A percentile compares a stretch with the other conserved stretches of the same genome.
Conservation (phyloP, 2,329 filamentous ascomycete genomes). For the Fusarium protoensiforme region DNA sequence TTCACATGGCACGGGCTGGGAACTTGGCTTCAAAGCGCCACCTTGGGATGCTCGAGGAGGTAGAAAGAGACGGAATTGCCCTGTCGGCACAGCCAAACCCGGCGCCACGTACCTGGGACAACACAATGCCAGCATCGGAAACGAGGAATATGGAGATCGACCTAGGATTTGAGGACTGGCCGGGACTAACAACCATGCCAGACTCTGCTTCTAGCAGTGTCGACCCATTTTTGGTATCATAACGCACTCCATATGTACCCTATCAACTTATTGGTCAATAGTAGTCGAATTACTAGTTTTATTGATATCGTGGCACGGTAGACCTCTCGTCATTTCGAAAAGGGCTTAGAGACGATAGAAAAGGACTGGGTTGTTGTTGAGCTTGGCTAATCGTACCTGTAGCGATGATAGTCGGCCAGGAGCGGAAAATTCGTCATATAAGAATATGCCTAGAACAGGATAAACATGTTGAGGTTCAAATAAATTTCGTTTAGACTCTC, state of each 20-base stretch:
- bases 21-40: not conserved
- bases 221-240: not conserved
- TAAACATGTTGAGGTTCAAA: not conserved
- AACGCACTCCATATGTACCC: not conserved
- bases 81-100: not conserved
- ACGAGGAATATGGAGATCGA: not conserved
- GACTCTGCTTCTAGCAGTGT: not conserved
- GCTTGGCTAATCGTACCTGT: no score
- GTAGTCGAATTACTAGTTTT: no score
- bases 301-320: no score
- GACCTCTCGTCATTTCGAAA: no score
- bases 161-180: not conserved
- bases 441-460: not conserved
- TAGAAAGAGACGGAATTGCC: not conserved
- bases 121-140: not conserved
- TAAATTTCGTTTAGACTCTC: not conserved
- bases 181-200: not conserved
- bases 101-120: not conserved
- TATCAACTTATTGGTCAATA: no score
- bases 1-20: not conserved
- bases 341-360: no score
- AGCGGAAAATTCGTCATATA: no score
- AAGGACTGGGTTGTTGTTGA: no score
- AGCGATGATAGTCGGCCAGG: no score
- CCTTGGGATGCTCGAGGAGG: not conserved